Evolutionary conservation across 176 grass and related monocot genomes (phyloP), one percentile per base, ranked within the genome.

Genomic region (Zea luxurians): DNA sequence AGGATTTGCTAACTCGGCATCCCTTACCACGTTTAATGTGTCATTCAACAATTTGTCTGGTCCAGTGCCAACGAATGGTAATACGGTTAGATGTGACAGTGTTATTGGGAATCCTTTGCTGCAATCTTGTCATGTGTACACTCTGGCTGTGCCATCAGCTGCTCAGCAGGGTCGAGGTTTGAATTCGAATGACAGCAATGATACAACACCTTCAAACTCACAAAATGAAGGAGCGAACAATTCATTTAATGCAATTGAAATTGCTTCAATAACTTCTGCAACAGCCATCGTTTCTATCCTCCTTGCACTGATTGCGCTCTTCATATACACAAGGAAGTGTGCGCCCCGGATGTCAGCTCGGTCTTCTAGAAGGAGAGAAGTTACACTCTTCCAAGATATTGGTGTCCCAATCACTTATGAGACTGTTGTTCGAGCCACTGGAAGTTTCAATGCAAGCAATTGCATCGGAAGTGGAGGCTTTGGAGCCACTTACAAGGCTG

Each of bases 11-110:
- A 86, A 83, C n/a, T 73, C 64, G 37, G 60, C 83, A 76, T 90
- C 83, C 4, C 86, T 95, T 74, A 74, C 86, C 17, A 20, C n/a
- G 18, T 99, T 99, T 65, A 99, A 99, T 80, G 78, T 92, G 50
- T 99, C 96, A 54, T 99, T 90, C 86, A 99, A 99, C 74, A 99
- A 99, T 84, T 89, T 99, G 82, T 99, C 96, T 72, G 96, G 92
- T 61, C 74, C 92, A 20, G 68, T 94, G 60, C 92, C 92, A 79
- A 80, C 89, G 8, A 94, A 90, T 83, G 92, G 85, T 74, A 89
- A 70, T 50, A 83, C 81, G 27, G 85, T 99, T 70, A 76, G 54
- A 68, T 99, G 96, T 85, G 92, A 90, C 65, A 94, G 88, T 2
- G 78, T 92, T 49, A 82, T 92, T 67, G 96, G 96, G 47, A 99